Evolutionary conservation across 768 basidiomycete genomes (phyloP), one percentile per base, ranked within the genome.

Genomic region (Boletus patriciae): DNA sequence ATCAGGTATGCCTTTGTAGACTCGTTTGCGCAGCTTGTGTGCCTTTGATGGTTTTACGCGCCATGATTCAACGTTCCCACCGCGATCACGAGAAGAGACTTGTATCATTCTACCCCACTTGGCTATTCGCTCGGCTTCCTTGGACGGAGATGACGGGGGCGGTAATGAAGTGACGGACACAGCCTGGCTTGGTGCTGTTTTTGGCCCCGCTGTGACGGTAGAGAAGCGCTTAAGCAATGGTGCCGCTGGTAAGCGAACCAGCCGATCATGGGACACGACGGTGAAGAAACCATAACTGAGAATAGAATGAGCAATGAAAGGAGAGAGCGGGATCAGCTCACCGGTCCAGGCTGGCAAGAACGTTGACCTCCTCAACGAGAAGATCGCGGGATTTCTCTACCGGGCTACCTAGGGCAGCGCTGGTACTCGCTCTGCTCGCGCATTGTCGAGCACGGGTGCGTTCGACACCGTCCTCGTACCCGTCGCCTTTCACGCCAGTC

Each of bases 1-100:
- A 73, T 98, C 96, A 3, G 97, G 97, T 31, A 98, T 86, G 54
- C 97, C 97, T 70, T 99, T 99, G 79, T 92, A 98, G 50, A 87
- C 83, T 31, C 96, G 81, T 61, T 82, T 74, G 33, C 88, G 81
- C 19, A 90, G 78, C 72, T 90, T 94, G 65, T 68, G 76, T 62
- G 80, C 84, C 73, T 89, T 92, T 18, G 77, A 78, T 23, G 79
- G 65, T 46, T 82, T 83, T 64, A 95, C 76, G 34, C 69, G 72
- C 94, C 95, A 98, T 13, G 76, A 70, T 40, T 84, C 77, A 15
- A 87, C 77, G 66, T 97, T 96, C 11, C 86, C 86, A 33, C 95
- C 94, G 10, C 73, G 68, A 68, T 94, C 91, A 36, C 89, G 83
- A 47, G 74, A 74, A 13, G 79, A 74, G 15, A 91, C 86, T 46